A percentile compares a stretch with the other conserved stretches of the same genome.
phyloP scores from a whole-genome alignment of 176 grass and related monocot genomes.

The Typha latifolia region DNA sequence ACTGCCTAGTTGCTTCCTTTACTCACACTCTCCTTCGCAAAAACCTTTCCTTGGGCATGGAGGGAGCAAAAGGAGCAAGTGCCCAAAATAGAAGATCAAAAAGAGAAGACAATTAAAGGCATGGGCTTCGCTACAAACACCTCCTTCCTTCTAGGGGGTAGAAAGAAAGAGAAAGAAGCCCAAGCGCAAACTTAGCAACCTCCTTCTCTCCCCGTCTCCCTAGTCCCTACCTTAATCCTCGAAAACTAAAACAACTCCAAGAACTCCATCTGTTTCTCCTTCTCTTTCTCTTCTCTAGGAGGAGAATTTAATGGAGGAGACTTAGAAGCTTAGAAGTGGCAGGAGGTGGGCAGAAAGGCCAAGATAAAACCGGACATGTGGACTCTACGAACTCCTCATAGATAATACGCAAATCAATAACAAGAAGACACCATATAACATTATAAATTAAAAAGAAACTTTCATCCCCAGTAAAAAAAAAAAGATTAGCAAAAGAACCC shows the following conservation, averaged over 20 bases:
- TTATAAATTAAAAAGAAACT: neutral
- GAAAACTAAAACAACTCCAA: constrained; percentile 13
- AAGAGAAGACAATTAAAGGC: constrained; percentile 11
- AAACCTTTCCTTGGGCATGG: neutral
- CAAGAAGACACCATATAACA: too few relatives aligned
- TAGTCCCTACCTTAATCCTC: constrained; percentile 25
- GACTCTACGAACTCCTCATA: constrained; percentile 12
- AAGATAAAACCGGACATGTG: constrained; percentile 41
- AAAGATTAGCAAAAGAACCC: neutral
- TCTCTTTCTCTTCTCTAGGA: neutral
- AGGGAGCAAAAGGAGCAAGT: constrained; percentile 12
- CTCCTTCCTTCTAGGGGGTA: constrained; percentile 5
- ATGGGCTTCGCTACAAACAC: constrained; percentile 12
- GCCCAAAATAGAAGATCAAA: constrained; percentile 18
- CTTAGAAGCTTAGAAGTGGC: neutral
- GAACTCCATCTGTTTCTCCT: constrained; percentile 5
- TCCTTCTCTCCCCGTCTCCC: constrained; percentile 36
- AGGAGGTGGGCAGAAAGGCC: neutral
- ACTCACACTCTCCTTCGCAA: neutral
- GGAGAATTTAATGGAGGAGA: neutral
- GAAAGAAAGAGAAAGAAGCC: constrained; percentile 44
- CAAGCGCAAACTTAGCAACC: constrained; percentile 18
- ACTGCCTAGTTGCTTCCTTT: neutral
- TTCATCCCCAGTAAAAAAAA: neutral
- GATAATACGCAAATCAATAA: neutral